A percentile compares a stretch with the other conserved stretches of the same genome.
Conservation (phyloP, 768 basidiomycete species). For the Mycena leptocephala region DNA sequence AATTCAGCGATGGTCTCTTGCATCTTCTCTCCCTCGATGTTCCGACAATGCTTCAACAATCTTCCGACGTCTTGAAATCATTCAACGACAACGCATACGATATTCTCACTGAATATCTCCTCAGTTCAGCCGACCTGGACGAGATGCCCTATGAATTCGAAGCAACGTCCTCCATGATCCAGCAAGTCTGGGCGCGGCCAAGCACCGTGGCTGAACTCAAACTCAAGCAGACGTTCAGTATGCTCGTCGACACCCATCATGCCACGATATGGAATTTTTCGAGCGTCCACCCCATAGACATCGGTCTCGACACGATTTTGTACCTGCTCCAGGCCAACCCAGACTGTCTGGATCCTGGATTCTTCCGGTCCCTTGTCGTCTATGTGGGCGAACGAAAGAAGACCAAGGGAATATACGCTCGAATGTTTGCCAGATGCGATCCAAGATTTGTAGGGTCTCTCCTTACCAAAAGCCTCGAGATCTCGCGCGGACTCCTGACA, state of each 20-base stretch:
- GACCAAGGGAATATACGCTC: background rate
- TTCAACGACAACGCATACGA: no score
- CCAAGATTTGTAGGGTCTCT: slow-evolving; percentile 3
- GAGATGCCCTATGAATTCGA: no score
- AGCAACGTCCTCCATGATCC: no score
- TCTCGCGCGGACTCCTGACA: background rate
- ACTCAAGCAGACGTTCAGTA: background rate
- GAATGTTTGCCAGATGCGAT: background rate
- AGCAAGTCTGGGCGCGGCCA: no score
- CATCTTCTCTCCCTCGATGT: no score
- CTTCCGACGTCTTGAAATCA: no score
- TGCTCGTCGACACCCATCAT: background rate
- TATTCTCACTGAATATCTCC: no score
- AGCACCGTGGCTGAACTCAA: background rate
- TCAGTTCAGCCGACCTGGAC: no score
- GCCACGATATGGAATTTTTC: background rate
- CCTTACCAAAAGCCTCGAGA: background rate
- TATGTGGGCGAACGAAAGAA: background rate
- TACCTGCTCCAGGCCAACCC: background rate
- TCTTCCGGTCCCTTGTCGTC: background rate
- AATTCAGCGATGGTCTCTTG: no score
- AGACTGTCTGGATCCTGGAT: background rate
- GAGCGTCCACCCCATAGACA: background rate
- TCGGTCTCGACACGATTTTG: background rate
- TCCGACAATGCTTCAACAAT: no score